Base-by-base conservation (phyloP, 2,329 filamentous ascomycete genomes). In the Neonectria neomacrospora region DNA sequence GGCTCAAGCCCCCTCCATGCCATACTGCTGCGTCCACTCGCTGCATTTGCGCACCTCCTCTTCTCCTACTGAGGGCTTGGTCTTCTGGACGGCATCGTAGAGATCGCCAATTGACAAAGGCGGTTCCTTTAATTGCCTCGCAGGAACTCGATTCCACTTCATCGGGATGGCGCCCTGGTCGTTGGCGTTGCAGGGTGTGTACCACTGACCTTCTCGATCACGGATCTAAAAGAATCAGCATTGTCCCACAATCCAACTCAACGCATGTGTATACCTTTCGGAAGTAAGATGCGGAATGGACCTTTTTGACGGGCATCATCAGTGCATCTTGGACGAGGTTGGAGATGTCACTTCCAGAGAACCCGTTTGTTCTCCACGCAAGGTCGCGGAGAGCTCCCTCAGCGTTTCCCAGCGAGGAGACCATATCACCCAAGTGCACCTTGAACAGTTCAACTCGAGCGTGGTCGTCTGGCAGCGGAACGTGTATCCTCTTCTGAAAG, bases 81-180 rank as follows among this genome's bases (percentile, higher is more conserved):
- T 51, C 26, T 44, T 48, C 1, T 22, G n/a, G 2, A 63, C 52
- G 1, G 56, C 55, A 22, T 42, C 26, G 28, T 54, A 54, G 7
- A 66, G 32, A 22, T 63, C 60, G 10, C 16, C 20, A 22, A 66
- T 23, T 14, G 28, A 20, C 47, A 66, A 23, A 5, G 52, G 5
- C 1, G 63, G 63, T 22, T 60, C 59, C 42, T 57, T 66, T 22
- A 66, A 41, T 16, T 63, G 60, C 22, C 48, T 34, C 23, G 45
- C 55, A 1, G 63, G 63, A 9, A 66, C 50, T n/a, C 56, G 47
- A 12, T 54, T 57, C 63, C 63, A 66, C n/a, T 37, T 66, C 63
- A 58, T 56, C 8, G 32, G 30, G 30, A 57, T 26, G 8, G 63
- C 59, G 5, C 48, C 52, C 10, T 1, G 16, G n/a, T 58, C 39